phyloP scores from a whole-genome alignment of 768 basidiomycete genomes.

The Mycena belliarum region DNA sequence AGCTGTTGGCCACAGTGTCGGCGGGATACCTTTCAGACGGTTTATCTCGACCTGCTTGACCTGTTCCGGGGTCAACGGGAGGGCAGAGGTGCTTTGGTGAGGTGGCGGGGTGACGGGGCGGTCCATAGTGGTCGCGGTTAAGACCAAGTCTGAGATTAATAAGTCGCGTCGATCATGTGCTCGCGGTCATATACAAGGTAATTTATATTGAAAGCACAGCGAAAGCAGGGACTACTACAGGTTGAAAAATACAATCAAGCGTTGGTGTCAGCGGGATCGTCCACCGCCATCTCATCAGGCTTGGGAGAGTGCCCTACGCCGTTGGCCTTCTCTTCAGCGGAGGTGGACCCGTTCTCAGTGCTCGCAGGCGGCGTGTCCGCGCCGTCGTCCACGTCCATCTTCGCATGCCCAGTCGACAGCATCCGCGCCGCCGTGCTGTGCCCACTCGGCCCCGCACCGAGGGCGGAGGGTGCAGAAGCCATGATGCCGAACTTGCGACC shows the following conservation, averaged over 20 bases:
- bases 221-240: conserved; percentile 4
- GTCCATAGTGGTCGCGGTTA: background rate
- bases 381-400: conserved; percentile 39
- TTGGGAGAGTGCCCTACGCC: conserved; percentile 10
- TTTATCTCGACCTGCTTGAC: conserved; percentile 76
- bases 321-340: conserved; percentile 6
- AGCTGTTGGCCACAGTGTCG: background rate
- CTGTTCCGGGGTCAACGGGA: conserved; percentile 65
- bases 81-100: conserved; percentile 18
- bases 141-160: background rate
- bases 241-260: conserved; percentile 11
- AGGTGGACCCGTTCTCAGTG: conserved; percentile 29
- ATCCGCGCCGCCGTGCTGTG: conserved; percentile 57
- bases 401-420: conserved; percentile 31
- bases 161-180: background rate
- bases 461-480: conserved; percentile 60
- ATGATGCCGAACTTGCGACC: conserved; percentile 68
- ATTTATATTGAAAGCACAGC: background rate
- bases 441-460: conserved; percentile 77
- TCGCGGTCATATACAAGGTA: background rate
- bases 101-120: conserved; percentile 45
- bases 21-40: conserved; percentile 49
- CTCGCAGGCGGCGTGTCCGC: conserved; percentile 34
- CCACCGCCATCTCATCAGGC: conserved; percentile 26
- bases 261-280: conserved; percentile 15